These are phyloP conservation scores for Amphibolis antarctica DNA, from an alignment of 106 monocot species.

Conservation along the genomic window DNA sequence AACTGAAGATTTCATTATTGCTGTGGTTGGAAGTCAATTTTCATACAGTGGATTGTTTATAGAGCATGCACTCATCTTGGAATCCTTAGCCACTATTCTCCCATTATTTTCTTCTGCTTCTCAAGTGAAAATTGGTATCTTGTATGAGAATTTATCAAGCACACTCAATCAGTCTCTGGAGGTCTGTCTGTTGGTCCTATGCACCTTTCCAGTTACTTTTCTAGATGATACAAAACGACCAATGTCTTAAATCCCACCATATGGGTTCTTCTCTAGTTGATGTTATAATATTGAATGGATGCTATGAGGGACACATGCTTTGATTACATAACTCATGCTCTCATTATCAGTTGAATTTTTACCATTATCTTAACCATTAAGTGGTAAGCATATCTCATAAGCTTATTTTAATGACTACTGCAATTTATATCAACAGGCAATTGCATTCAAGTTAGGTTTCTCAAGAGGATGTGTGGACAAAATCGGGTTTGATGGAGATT, in stretches of 20 bases:
- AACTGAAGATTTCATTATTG: constrained; percentile 66
- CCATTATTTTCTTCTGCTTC: constrained; percentile 32
- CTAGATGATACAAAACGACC: not conserved
- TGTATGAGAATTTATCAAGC: constrained; percentile 34
- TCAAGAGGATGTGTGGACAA: constrained; percentile 32
- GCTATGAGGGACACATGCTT: too few species aligned
- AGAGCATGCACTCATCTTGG: constrained; percentile 73
- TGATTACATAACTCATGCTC: too few species aligned
- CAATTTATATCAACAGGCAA: constrained; percentile 21
- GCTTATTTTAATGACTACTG: not conserved
- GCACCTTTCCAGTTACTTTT: not conserved
- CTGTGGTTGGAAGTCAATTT: constrained; percentile 72
- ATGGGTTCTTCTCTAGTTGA: not conserved
- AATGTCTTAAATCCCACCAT: not conserved
- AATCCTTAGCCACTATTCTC: constrained; percentile 49
- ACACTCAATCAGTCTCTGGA: constrained; percentile 43
- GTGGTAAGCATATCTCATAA: not conserved
- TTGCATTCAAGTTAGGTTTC: constrained; percentile 31
- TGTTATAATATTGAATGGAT: too few species aligned
- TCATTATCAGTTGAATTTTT: too few species aligned
- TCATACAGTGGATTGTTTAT: constrained; percentile 70
- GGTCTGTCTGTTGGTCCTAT: constrained; percentile 26
- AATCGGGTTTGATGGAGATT: constrained; percentile 27
- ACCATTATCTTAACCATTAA: not conserved
- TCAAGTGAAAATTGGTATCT: constrained; percentile 52